Percentiles rank a stretch among this genome's conserved stretches.
Evolutionary conservation across 2,329 filamentous ascomycete genomes (phyloP).

Genomic region (Talaromyces pinophilus): DNA sequence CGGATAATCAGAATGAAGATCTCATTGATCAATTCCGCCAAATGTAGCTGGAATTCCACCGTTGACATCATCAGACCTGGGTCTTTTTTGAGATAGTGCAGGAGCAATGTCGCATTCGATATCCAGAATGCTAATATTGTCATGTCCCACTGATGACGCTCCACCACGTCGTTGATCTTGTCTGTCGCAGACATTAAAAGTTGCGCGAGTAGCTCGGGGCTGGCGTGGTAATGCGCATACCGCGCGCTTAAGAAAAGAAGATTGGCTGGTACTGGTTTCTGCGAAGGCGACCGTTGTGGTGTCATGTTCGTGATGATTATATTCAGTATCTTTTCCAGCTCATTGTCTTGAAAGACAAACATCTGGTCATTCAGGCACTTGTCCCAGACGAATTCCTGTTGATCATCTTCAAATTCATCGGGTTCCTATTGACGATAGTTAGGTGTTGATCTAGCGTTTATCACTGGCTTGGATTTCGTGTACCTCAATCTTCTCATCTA

Average conservation of each 20-base stretch:
- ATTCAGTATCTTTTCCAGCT: slow-evolving; percentile 86
- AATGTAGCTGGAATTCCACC: slow-evolving; percentile 84
- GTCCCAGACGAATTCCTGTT: slow-evolving; percentile 94
- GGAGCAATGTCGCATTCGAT: slow-evolving; percentile 90
- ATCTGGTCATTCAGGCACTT: slow-evolving; percentile 95
- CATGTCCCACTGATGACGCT: slow-evolving; percentile 98
- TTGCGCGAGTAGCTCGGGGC: slow-evolving; percentile 75
- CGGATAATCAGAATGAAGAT: slow-evolving; percentile 97
- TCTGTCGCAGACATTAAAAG: slow-evolving; percentile 86
- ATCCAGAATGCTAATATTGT: slow-evolving; percentile 99
- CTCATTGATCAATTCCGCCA: slow-evolving; percentile 93
- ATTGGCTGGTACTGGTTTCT: slow-evolving; percentile 96
- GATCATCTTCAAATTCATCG: slow-evolving; percentile 83
- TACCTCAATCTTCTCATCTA: slow-evolving; percentile 94
- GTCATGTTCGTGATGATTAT: slow-evolving; percentile 99
- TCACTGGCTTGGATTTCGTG: slow-evolving; percentile 7
- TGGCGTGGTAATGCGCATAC: slow-evolving; percentile 96
- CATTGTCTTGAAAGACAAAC: slow-evolving; percentile 98
- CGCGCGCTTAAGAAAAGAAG: slow-evolving; percentile 93
- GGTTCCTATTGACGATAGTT: slow-evolving; percentile 45
- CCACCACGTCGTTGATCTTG: slow-evolving; percentile 96
- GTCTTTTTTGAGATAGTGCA: slow-evolving; percentile 97
- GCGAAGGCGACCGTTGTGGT: slow-evolving; percentile 89
- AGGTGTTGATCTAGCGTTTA: background rate
- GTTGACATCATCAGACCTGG: slow-evolving; percentile 76